Conservation (phyloP, 768 basidiomycete genomes). For the Aureoboletus auriporus region DNA sequence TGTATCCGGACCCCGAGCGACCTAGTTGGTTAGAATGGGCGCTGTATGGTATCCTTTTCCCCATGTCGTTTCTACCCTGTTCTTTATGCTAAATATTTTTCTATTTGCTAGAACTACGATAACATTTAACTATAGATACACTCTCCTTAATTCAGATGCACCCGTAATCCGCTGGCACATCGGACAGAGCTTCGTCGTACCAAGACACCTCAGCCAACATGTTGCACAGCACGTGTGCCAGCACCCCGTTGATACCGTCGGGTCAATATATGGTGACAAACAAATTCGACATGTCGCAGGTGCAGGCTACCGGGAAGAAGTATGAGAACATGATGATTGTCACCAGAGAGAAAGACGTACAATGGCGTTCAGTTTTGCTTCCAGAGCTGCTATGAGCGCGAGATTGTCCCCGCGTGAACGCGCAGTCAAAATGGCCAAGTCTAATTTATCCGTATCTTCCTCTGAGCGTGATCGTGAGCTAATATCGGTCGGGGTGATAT, state of each 20-base stretch:
- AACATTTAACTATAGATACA: constrained; percentile 52
- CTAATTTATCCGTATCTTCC: constrained; percentile 43
- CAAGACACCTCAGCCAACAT: constrained; percentile 83
- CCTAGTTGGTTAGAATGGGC: constrained; percentile 48
- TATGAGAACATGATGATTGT: constrained; percentile 28
- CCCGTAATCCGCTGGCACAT: constrained; percentile 85
- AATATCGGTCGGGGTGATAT: constrained; percentile 15
- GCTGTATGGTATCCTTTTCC: too few species aligned
- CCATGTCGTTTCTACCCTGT: too few species aligned
- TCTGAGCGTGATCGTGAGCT: constrained; percentile 1
- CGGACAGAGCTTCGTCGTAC: constrained; percentile 77
- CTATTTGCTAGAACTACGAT: constrained; percentile 5
- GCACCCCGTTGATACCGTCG: constrained; percentile 78
- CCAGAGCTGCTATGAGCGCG: constrained; percentile 52
- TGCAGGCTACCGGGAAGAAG: constrained; percentile 12
- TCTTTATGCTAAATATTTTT: constrained; percentile 3
- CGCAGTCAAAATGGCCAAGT: constrained; percentile 47
- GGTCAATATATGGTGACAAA: constrained; percentile 71
- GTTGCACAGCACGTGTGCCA: constrained; percentile 84
- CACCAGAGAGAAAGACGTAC: constrained; percentile 38
- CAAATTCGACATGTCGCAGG: constrained; percentile 66
- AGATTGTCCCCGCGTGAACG: constrained; percentile 44
- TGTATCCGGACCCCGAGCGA: constrained; percentile 21
- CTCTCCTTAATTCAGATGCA: constrained; percentile 67
- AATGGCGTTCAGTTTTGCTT: constrained; percentile 56